Base-by-base conservation (phyloP, 164 flowering plant genomes). In the Cinnamomum chago region DNA sequence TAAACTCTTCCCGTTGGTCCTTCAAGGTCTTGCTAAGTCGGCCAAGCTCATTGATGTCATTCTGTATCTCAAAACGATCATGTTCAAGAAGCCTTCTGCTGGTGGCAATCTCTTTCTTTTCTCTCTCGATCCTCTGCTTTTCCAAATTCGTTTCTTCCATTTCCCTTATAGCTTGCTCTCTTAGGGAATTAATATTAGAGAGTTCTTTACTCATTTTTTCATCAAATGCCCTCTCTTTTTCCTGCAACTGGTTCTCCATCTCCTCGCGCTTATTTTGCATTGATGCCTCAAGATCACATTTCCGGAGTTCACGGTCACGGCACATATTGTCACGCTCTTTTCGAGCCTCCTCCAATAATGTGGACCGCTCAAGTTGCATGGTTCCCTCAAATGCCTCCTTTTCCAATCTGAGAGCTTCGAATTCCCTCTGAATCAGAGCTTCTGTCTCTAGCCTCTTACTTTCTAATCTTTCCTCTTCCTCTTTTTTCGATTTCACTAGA, bases 1-100 rank as follows among this genome's bases (percentile, higher is more conserved):
- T 70, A 60, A 90, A 81, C 47, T 82, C 80, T 76, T 91, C 87
- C 20, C 95, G 70, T 70, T 89, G 90, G 13, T 78, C 78, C 83
- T 89, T 90, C 23, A 92, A 79, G 78, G 84, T 91, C 79, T 78
- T 79, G 74, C 85, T 92, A 27, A 92, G 92, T 11, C 15, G 73
- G 77, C 71, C 82, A 78, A 96, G 96, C 62, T 85, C 85, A 50
- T 86, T 83, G 76, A 90, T 85, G 77, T 94, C 99, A 35, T 81
- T 86, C 13, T 77, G 81, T 83, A 96, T 87, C 72, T 87, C 97
- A 67, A 83, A 79, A 50, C 85, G 93, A 27, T 89, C 85, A n/a
- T 69, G 79, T 74, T 87, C 88, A 62, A 94, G 84, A 77, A 84
- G 86, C 73, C 83, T 77, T 82, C 83, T 87, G 78, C 82, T 81